Evolutionary conservation across 2,329 filamentous ascomycete genomes (phyloP), one percentile per base, ranked within the genome.

Genomic region (Microascus cirrosus): DNA sequence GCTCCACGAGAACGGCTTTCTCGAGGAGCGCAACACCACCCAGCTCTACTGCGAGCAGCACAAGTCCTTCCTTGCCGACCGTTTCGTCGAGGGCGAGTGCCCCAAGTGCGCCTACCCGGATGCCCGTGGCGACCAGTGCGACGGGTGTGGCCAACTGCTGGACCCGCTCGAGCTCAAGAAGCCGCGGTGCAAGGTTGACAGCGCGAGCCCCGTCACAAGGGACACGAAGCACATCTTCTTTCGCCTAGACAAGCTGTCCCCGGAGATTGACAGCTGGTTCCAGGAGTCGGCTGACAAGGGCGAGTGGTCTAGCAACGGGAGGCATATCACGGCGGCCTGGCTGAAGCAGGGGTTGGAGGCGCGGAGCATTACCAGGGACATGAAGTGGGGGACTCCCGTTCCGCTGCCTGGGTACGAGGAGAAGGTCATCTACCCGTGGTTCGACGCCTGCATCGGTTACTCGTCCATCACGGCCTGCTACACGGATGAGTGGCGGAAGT

Each of bases 401-500:
- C 53, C 79, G 77, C 73, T 80, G 3, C 76, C 78, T 58, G 79
- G 77, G 28, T 84, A 81, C 63, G 73, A 74, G 52, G 74, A 76
- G 62, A 84, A 84, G 76, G 93, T 96, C 61, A 84, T 96, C 63
- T 96, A 96, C 67, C 91, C 96, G 60, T 89, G 87, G 90, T 90
- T 96, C 68, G 90, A 95, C 69, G 90, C 90, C 58, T 94, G 89
- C 71, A 94, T 96, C 66, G 92, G 92, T 22, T 96, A 96, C 69
- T 86, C 91, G n/a, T 95, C 90, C 1, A 96, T 96, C 64, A 96
- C 92, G 1, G 90, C 89, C 62, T 91, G 84, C 65, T 95, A 95
- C 71, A 96, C 91, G 5, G 77, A 82, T 58, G 80, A 95, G 61
- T 96, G 92, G 92, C 85, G 95, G 75, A 81, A 89, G 67, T 96